Evolutionary conservation across 164 flowering plant species (phyloP).

Genomic region (Warburgia ugandensis): DNA sequence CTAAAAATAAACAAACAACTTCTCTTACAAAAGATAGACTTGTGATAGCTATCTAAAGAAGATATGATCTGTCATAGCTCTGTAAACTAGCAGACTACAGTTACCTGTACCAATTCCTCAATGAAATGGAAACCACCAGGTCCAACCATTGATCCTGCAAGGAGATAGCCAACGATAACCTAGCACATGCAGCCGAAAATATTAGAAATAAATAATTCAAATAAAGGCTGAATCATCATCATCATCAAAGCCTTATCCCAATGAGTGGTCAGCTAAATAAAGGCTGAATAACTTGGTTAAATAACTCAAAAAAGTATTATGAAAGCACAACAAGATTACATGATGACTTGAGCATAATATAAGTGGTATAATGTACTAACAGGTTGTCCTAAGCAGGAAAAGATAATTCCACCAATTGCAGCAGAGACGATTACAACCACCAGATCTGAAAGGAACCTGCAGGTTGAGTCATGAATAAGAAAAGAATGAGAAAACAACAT

Average conservation of each 20-base stretch:
- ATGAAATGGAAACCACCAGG: constrained; percentile 90
- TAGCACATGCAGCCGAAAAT: constrained; percentile 8
- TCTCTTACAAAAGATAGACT: not conserved
- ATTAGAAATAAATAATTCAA: too few relatives aligned
- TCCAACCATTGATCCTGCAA: constrained; percentile 81
- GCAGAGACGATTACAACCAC: constrained; percentile 96
- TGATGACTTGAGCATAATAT: too few relatives aligned
- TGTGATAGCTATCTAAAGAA: too few relatives aligned
- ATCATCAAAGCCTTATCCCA: too few relatives aligned
- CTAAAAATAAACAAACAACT: not conserved
- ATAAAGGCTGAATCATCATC: too few relatives aligned
- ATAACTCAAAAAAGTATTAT: too few relatives aligned
- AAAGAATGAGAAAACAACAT: not conserved
- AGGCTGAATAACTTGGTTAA: constrained; percentile 4
- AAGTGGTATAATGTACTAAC: constrained; percentile 36
- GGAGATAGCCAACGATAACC: constrained; percentile 20
- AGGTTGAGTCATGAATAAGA: constrained; percentile 9
- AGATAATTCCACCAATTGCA: constrained; percentile 87
- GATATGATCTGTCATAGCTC: not conserved
- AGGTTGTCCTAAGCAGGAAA: constrained; percentile 93
- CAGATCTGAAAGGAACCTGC: constrained; percentile 89
- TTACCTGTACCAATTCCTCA: constrained; percentile 93
- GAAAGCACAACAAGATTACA: too few relatives aligned
- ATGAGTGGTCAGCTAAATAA: too few relatives aligned
- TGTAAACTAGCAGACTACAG: not conserved